Conservation (phyloP, 2,329 filamentous ascomycete species). For the Monosporascus cannonballus region DNA sequence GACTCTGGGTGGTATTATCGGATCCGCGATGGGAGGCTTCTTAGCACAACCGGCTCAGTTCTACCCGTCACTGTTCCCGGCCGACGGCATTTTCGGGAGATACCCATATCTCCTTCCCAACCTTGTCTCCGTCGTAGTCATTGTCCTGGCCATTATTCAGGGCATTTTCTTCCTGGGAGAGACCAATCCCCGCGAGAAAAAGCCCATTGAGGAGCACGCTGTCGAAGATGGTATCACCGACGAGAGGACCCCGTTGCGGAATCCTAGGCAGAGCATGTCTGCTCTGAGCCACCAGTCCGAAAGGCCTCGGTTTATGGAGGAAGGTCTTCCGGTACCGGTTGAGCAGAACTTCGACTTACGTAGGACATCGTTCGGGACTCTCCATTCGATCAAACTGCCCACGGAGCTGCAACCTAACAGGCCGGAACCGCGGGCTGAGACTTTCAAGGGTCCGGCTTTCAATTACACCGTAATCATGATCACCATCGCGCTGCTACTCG, state of each 20-base stretch:
- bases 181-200: slow-evolving; percentile 26
- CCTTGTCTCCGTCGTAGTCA: slow-evolving; percentile 53
- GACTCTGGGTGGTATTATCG: slow-evolving; percentile 31
- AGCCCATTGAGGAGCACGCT: slow-evolving; percentile 18
- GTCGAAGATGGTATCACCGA: slow-evolving; percentile 21
- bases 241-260: slow-evolving; percentile 22
- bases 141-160: slow-evolving; percentile 55
- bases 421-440: slow-evolving; percentile 2
- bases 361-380: slow-evolving; percentile 34
- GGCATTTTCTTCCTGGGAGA: slow-evolving; percentile 55
- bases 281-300: slow-evolving; percentile 10
- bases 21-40: slow-evolving; percentile 32
- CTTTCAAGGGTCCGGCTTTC: slow-evolving; percentile 24
- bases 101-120: slow-evolving; percentile 71
- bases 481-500: slow-evolving; percentile 32
- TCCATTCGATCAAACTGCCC: slow-evolving; percentile 32
- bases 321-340: slow-evolving; percentile 26
- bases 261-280: slow-evolving; percentile 4
- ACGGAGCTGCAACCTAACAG: slow-evolving; percentile 8
- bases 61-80: slow-evolving; percentile 29
- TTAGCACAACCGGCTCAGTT: slow-evolving; percentile 29
- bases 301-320: slow-evolving; percentile 26
- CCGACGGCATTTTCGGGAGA: slow-evolving; percentile 42
- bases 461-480: slow-evolving; percentile 37
- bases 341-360: slow-evolving; percentile 31